Conservation (phyloP, 2,329 filamentous ascomycete species). For the Diplodia intermedia region DNA sequence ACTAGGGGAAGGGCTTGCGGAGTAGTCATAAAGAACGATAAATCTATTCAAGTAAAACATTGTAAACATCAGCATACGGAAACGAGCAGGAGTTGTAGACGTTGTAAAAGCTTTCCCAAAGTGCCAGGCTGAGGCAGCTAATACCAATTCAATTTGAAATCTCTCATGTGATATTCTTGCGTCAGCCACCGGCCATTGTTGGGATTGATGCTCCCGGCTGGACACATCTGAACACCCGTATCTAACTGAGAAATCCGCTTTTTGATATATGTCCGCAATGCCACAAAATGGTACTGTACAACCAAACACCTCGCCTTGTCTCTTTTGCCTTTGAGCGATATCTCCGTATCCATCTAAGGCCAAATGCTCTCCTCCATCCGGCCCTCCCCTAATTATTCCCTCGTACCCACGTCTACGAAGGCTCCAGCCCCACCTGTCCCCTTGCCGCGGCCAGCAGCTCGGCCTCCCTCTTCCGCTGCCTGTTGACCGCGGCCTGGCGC, state of each 20-base stretch:
- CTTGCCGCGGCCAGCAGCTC: constrained; percentile 56
- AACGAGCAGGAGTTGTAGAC: no score
- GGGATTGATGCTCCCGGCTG: neutral
- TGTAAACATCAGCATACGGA: no score
- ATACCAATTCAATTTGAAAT: neutral
- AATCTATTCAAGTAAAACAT: neutral
- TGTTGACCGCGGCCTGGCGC: constrained; percentile 59
- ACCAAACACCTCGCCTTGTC: neutral
- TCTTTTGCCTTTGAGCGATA: neutral
- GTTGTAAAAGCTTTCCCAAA: neutral
- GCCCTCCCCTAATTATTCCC: neutral
- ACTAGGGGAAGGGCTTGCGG: neutral
- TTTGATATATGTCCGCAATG: constrained; percentile 1
- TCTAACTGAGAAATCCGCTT: neutral
- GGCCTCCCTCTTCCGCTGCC: constrained; percentile 68
- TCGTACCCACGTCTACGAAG: neutral
- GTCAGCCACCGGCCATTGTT: no score
- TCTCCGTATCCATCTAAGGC: neutral
- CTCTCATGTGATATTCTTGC: neutral
- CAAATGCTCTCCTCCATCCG: neutral
- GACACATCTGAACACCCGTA: neutral
- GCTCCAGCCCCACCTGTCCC: neutral
- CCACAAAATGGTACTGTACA: constrained; percentile 22
- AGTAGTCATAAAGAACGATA: neutral
- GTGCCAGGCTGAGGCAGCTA: no score